Base-by-base conservation (phyloP, 179 eudicot species). In the Amaranthus tricolor region DNA sequence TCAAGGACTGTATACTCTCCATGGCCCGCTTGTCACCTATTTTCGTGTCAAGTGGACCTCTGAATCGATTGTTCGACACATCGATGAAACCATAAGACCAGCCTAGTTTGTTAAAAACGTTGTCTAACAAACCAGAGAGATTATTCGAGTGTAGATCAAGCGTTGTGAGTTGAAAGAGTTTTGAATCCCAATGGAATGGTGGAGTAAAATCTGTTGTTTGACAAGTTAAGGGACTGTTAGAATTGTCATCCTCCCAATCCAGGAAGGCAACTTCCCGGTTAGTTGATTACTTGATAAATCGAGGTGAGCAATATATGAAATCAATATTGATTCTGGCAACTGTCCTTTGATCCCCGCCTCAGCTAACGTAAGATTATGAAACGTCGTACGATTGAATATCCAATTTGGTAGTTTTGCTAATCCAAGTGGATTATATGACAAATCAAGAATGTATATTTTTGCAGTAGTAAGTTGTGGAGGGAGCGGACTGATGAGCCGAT, bases 121-220 rank as follows among this genome's bases (percentile, higher is more conserved):
- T 2, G 0, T 72, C 79, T 14, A 90, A 4, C 15, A 61, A 12
- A 17, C 95, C 95, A 0, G 88, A 66, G 49, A 92, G 73, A 71
- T 78, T 87, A 79, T 90, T 90, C 13, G 88, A 85, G 69, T 87
- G 90, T 62, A 92, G 87, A 77, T 88, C 97, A 7, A 88, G 82
- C 69, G 84, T 90, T 53, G 24, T 16, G 4, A 87, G 80, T 9
- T 66, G 82, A 2, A 0, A 87, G 68, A 56, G 87, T 83, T 77
- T 70, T 81, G 83, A 88, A 86, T 68, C 79, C 81, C 0, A 10
- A 16, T 0, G 93, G 94, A 31, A 91, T 73, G 0, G 79, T 62
- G 0, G 88, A 83, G 56, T 68, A 55, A 68, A 91, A 88, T 0
- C 64, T 78, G 24, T 91, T 91, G 74, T 86, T 87, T 17, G 95